Conservation (phyloP, 139 green algal genomes). For the Chlamydomonas eustigma region DNA sequence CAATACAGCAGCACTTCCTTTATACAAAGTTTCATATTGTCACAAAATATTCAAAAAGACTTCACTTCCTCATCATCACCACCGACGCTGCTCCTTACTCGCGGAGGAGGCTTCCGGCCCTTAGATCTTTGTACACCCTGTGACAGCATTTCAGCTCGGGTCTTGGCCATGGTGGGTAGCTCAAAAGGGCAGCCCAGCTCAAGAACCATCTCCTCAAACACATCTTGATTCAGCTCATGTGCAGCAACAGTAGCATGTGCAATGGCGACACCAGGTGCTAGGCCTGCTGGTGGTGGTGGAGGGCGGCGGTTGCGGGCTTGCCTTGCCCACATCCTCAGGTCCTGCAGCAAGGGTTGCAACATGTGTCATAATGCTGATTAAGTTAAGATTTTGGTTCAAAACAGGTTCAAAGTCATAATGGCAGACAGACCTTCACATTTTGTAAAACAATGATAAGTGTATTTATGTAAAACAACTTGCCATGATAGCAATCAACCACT, state of each 20-base stretch:
- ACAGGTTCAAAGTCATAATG: background rate
- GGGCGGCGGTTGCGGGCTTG: background rate
- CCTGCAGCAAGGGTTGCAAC: background rate
- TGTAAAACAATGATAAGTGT: background rate
- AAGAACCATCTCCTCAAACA: background rate
- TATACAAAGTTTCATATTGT: too few relatives aligned
- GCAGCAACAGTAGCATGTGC: background rate
- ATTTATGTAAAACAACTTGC: background rate
- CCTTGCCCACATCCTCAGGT: background rate
- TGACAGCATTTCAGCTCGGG: background rate
- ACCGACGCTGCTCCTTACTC: too few relatives aligned
- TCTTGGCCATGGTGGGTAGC: background rate
- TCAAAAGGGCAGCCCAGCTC: background rate
- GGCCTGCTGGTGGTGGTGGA: background rate
- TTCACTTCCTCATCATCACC: too few relatives aligned
- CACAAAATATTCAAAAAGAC: too few relatives aligned
- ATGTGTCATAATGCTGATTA: background rate
- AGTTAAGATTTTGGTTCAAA: background rate
- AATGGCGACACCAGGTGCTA: background rate
- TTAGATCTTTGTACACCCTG: background rate
- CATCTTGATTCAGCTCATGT: background rate
- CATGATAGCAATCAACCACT: too few relatives aligned
- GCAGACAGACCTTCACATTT: background rate
- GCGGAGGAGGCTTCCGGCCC: too few relatives aligned
- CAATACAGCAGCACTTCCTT: too few relatives aligned